These are phyloP conservation scores for Excoecaria agallocha DNA, from an alignment of 345 rosid species.

Conservation along the genomic window DNA sequence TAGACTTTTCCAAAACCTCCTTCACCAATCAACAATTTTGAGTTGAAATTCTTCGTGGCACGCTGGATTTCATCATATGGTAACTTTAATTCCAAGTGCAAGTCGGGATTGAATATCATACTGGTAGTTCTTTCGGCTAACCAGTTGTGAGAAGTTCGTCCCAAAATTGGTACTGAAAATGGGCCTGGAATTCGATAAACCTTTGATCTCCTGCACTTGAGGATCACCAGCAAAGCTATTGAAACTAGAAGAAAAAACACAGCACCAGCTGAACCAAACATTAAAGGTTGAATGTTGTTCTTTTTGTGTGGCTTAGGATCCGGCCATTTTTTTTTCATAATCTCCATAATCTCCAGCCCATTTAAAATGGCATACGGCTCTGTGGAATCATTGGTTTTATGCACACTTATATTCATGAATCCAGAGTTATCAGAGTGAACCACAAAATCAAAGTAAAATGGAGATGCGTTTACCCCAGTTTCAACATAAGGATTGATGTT, in stretches of 20 bases:
- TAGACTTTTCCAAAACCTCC: conserved; percentile 54
- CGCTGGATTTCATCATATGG: conserved; percentile 35
- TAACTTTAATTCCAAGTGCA: conserved; percentile 40
- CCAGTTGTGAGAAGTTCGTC: conserved; percentile 25
- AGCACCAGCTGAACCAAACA: conserved; percentile 22
- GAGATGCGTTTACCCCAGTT: not conserved
- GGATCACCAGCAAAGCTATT: conserved; percentile 16
- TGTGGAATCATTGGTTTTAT: not conserved
- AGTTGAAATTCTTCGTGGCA: conserved; percentile 42
- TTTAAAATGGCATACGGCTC: conserved; percentile 32
- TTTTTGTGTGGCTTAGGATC: not conserved
- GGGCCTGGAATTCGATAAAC: conserved; percentile 21
- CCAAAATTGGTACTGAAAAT: conserved; percentile 16
- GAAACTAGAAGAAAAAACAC: not conserved
- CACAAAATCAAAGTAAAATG: conserved; percentile 46
- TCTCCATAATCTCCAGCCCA: conserved; percentile 55
- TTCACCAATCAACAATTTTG: conserved; percentile 34
- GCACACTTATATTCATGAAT: conserved; percentile 31
- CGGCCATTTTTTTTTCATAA: conserved; percentile 22
- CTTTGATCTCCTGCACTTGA: conserved; percentile 29
- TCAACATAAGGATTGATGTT: conserved; percentile 12
- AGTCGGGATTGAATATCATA: conserved; percentile 19
- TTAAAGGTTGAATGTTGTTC: conserved; percentile 3
- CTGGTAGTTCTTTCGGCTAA: too few relatives aligned
- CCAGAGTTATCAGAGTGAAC: conserved; percentile 46